phyloP scores from a whole-genome alignment of 2,329 filamentous ascomycete genomes.

The Calonectria honghensis region DNA sequence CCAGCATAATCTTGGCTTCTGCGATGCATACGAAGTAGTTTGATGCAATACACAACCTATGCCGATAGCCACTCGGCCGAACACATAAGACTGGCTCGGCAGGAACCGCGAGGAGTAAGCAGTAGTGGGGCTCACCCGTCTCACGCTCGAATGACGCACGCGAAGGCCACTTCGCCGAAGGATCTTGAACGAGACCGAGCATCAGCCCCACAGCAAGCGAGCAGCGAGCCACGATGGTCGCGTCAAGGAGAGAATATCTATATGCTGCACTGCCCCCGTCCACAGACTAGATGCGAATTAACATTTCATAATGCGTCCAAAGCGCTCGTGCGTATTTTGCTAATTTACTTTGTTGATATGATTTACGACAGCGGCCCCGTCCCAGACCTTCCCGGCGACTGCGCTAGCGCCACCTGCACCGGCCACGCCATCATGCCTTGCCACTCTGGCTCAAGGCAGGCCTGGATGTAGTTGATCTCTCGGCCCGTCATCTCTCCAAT shows the following conservation, averaged over 20 bases:
- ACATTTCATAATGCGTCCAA: not conserved
- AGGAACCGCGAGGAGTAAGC: not conserved
- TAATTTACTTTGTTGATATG: not conserved
- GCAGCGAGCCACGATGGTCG: not conserved
- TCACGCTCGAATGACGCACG: not conserved
- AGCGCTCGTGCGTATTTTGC: not conserved
- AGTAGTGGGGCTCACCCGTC: not conserved
- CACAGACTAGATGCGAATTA: not conserved
- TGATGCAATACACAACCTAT: not conserved
- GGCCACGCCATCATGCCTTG: conserved; percentile 30
- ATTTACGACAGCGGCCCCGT: not conserved
- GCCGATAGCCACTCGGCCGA: not conserved
- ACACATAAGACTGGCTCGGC: not conserved
- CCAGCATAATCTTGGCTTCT: not conserved
- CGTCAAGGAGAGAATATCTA: not conserved
- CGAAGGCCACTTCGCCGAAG: not conserved
- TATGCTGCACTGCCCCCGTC: not conserved
- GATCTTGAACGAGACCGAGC: conserved; percentile 2
- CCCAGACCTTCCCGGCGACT: conserved; percentile 18
- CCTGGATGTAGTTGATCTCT: conserved; percentile 24
- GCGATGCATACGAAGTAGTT: not conserved
- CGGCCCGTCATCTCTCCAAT: conserved; percentile 34
- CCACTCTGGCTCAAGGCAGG: conserved; percentile 13
- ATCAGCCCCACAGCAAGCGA: not conserved
- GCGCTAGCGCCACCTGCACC: conserved; percentile 2